Conservation (phyloP, 305 asterid species). For the Euphrasia arctica region DNA sequence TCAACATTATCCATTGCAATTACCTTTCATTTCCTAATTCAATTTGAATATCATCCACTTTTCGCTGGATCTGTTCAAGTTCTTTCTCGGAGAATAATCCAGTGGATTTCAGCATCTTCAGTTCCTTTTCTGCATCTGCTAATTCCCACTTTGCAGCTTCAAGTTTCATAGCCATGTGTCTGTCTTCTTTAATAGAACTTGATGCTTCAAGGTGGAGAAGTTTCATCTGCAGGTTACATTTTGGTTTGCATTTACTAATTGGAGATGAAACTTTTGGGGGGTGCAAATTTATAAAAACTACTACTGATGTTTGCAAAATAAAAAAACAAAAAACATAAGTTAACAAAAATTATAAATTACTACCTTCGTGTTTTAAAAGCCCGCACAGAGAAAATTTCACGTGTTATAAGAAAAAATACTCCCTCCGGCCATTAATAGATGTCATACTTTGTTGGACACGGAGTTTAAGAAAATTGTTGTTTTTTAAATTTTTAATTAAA, state of each 20-base stretch:
- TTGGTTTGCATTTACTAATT: conserved; percentile 27
- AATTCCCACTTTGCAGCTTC: conserved; percentile 77
- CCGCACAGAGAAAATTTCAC: too few species aligned
- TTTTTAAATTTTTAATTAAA: too few species aligned
- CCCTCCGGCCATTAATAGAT: too few species aligned
- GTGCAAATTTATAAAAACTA: too few species aligned
- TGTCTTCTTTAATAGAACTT: conserved; percentile 66
- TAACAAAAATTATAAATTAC: too few species aligned
- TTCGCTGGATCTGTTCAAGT: conserved; percentile 79
- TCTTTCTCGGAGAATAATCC: conserved; percentile 71
- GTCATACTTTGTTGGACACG: too few species aligned
- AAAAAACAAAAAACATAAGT: too few species aligned
- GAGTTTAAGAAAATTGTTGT: too few species aligned
- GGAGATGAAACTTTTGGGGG: conserved; percentile 20
- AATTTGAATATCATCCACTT: conserved; percentile 59
- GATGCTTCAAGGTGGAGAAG: conserved; percentile 54
- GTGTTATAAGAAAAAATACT: too few species aligned
- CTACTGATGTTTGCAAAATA: too few species aligned
- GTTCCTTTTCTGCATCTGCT: conserved; percentile 85
- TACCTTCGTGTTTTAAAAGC: too few species aligned
- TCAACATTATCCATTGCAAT: conserved; percentile 9
- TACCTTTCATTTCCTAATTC: conserved; percentile 79
- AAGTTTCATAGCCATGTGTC: conserved; percentile 49
- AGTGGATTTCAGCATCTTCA: conserved; percentile 81
- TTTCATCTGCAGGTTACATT: conserved; percentile 60